Conservation (phyloP, 2,329 filamentous ascomycete genomes). For the Hypoxylon sp. region DNA sequence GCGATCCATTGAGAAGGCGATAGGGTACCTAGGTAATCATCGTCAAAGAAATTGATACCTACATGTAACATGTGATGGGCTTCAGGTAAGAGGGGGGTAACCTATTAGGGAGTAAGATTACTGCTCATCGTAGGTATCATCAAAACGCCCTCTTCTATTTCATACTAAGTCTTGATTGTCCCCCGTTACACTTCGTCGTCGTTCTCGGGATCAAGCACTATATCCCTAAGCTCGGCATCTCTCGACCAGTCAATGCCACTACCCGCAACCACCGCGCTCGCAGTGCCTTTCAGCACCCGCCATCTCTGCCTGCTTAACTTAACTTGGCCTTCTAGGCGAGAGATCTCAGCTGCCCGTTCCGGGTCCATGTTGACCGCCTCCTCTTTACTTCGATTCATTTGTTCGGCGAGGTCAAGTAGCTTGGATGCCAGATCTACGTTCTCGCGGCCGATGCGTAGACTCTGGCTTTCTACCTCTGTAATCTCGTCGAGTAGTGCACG, state of each 20-base stretch:
- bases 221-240: constrained; percentile 75
- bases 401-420: constrained; percentile 74
- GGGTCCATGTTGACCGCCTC: constrained; percentile 67
- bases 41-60: neutral
- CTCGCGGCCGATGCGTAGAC: constrained; percentile 67
- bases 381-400: constrained; percentile 67
- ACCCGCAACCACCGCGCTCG: constrained; percentile 83
- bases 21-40: constrained; percentile 9
- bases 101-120: constrained; percentile 10
- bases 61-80: constrained; percentile 22
- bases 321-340: constrained; percentile 71
- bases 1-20: constrained; percentile 5
- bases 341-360: constrained; percentile 68
- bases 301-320: constrained; percentile 76
- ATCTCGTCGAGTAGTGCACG: constrained; percentile 67
- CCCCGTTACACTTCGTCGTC: constrained; percentile 53
- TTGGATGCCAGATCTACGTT: constrained; percentile 76
- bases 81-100: constrained; percentile 8
- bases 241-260: constrained; percentile 87
- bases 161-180: neutral
- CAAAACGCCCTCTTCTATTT: constrained; percentile 3
- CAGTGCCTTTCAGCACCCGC: constrained; percentile 82
- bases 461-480: constrained; percentile 70
- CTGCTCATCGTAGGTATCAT: constrained; percentile 29
- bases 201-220: constrained; percentile 79